Base-by-base conservation (phyloP, 1,284 basidiomycete genomes). In the Peniophora sp. region DNA sequence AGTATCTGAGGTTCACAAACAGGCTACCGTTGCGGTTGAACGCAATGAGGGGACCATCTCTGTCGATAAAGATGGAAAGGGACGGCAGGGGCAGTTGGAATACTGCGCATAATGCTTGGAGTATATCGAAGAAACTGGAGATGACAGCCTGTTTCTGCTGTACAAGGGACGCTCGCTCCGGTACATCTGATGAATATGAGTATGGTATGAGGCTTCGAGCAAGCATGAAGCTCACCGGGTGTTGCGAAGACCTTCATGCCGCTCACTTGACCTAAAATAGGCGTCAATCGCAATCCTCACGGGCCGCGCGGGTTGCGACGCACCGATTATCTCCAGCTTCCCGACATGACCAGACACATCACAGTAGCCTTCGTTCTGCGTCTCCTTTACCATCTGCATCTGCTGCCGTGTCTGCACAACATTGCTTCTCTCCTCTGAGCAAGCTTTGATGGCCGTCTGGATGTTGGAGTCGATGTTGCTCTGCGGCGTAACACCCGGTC, bases 11-110 rank as follows among this genome's bases (percentile, higher is more conserved):
- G 63, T 97, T 98, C 57, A 97, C 72, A 69, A 93, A 98, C 25
- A 99, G 75, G 53, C 87, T 87, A 2, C 92, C 93, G 49, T 83
- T 85, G 25, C 92, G 76, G 65, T 98, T 99, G 74, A 98, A 98
- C 0, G 95, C 96, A 54, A 98, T 97, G 17, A 88, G 70, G 1
- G 84, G 87, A 1, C 95, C 94, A 5, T 73, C 70, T 10, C 75
- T 63, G 62, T 99, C 94, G 66, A 85, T 88, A 65, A 97, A 98
- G 2, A 99, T 78, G 60, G 95, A 90, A 56, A 98, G 61, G 51
- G 85, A 87, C 0, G 78, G 71, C 16, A 81, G 71, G 0, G 85
- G 80, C 24, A 91, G 73, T 44, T 72, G 70, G 61, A 86, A 91
- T 24, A 89, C 67, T 43, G 71, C 64, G 14, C 78, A 71, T 16